A percentile compares a stretch with the other conserved stretches of the same genome.
phyloP scores from a whole-genome alignment of 2,329 filamentous ascomycete genomes.

The Aschersonia sp. region DNA sequence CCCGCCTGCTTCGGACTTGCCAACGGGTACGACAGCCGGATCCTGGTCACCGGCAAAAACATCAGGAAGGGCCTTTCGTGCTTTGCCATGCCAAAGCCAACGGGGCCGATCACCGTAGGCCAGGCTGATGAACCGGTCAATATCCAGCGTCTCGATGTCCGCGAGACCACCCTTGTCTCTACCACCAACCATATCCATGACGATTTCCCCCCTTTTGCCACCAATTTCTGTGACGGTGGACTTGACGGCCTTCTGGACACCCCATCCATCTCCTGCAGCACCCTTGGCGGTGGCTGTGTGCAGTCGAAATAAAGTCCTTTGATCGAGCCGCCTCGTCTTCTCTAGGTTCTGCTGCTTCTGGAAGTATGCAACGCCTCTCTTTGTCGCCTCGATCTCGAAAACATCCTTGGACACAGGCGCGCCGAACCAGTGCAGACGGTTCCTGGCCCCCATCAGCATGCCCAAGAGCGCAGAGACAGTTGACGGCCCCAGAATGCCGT shows the following conservation, averaged over 20 bases:
- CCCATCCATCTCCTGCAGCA: conserved; percentile 79
- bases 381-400: conserved; percentile 72
- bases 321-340: conserved; percentile 65
- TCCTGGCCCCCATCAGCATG: conserved; percentile 77
- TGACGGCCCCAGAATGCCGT: conserved; percentile 83
- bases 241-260: conserved; percentile 85
- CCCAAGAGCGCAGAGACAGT: conserved; percentile 82
- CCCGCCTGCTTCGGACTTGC: conserved; percentile 30
- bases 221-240: conserved; percentile 88
- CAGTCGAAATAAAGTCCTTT: conserved; percentile 66
- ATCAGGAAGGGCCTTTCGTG: conserved; percentile 45
- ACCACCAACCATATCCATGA: conserved; percentile 84
- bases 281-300: conserved; percentile 81
- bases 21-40: conserved; percentile 32
- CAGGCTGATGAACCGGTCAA: conserved; percentile 68
- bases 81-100: conserved; percentile 91
- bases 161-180: conserved; percentile 81
- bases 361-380: conserved; percentile 73
- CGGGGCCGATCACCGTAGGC: conserved; percentile 72
- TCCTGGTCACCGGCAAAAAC: conserved; percentile 29
- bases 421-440: conserved; percentile 72
- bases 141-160: conserved; percentile 82
- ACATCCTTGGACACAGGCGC: conserved; percentile 81
- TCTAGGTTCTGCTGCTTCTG: conserved; percentile 79
- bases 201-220: conserved; percentile 85